phyloP scores from a whole-genome alignment of 768 basidiomycete species.

The Coprinopsis strossmayeri region DNA sequence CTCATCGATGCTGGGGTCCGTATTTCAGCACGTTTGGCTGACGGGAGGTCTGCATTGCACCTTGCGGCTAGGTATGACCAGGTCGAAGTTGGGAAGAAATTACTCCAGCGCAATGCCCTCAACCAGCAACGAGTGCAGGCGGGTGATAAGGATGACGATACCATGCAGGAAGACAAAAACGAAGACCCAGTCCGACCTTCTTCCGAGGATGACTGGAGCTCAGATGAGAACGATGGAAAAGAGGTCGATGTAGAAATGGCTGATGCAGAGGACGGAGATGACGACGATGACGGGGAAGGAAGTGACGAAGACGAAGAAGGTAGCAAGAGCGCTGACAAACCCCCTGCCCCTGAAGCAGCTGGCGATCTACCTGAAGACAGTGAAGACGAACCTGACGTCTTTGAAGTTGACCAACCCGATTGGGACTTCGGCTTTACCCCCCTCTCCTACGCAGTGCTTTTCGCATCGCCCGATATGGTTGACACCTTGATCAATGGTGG shows the following conservation, averaged over 20 bases:
- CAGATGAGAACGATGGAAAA: slow-evolving; percentile 32
- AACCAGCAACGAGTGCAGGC: slow-evolving; percentile 26
- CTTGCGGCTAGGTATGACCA: slow-evolving; percentile 46
- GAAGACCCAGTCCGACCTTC: slow-evolving; percentile 28
- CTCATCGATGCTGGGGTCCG: slow-evolving; percentile 51
- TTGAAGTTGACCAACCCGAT: slow-evolving; percentile 47
- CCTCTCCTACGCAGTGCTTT: slow-evolving; percentile 44
- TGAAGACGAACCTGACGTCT: slow-evolving; percentile 43
- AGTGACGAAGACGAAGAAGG: slow-evolving; percentile 18
- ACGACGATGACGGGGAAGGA: slow-evolving; percentile 22
- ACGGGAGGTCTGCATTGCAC: slow-evolving; percentile 51
- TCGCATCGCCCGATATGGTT: slow-evolving; percentile 35
- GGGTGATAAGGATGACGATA: slow-evolving; percentile 15
- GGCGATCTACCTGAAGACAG: slow-evolving; percentile 43
- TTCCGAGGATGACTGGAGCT: slow-evolving; percentile 48
- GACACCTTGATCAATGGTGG: slow-evolving; percentile 41
- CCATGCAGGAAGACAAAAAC: slow-evolving; percentile 19
- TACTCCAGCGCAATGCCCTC: slow-evolving; percentile 42
- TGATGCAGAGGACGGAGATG: slow-evolving; percentile 21
- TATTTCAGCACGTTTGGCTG: slow-evolving; percentile 49
- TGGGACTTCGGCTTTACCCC: slow-evolving; percentile 56
- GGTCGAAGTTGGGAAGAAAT: slow-evolving; percentile 35
- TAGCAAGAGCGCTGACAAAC: slow-evolving; percentile 10
- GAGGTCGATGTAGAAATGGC: slow-evolving; percentile 26
- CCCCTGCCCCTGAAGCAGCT: slow-evolving; percentile 15